These are phyloP conservation scores for Iris pallida DNA, from an alignment of 116 monocot species.

Conservation along the genomic window DNA sequence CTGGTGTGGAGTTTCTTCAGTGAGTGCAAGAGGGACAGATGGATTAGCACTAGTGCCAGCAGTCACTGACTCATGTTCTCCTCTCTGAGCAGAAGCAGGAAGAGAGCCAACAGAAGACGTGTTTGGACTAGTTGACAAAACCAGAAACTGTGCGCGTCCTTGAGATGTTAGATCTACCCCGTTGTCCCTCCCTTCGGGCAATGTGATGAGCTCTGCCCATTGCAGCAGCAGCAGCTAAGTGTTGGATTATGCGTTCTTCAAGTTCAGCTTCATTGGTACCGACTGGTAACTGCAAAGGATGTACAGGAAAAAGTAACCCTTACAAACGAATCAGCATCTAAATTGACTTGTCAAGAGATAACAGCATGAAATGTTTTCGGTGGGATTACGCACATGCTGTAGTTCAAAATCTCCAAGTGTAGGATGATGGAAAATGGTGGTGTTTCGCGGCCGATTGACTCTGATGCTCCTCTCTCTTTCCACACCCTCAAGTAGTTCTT, in stretches of 20 bases:
- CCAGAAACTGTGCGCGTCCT: conserved; percentile 37
- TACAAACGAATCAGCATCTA: conserved; percentile 2
- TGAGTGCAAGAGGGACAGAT: conserved; percentile 12
- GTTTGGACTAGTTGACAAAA: conserved; percentile 38
- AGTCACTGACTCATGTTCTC: conserved; percentile 27
- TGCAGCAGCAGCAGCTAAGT: conserved; percentile 63
- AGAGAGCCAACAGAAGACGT: conserved; percentile 26
- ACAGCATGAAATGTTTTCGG: neutral
- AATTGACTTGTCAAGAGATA: neutral
- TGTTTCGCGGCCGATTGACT: conserved; percentile 29
- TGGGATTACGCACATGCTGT: conserved; percentile 46
- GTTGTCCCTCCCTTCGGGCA: conserved; percentile 44
- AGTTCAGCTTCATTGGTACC: conserved; percentile 54
- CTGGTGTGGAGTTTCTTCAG: conserved; percentile 9
- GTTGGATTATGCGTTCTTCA: conserved; percentile 68
- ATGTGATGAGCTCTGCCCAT: conserved; percentile 55
- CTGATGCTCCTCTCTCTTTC: conserved; percentile 64
- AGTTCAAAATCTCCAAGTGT: conserved; percentile 71
- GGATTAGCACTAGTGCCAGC: conserved; percentile 11
- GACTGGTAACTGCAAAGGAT: conserved; percentile 46
- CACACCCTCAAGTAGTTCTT: conserved; percentile 81
- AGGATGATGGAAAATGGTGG: conserved; percentile 65
- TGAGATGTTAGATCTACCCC: conserved; percentile 29
- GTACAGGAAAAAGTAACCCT: neutral
- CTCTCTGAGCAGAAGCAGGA: conserved; percentile 25